phyloP scores from a whole-genome alignment of 768 basidiomycete species.

The Boletellus emodensis region DNA sequence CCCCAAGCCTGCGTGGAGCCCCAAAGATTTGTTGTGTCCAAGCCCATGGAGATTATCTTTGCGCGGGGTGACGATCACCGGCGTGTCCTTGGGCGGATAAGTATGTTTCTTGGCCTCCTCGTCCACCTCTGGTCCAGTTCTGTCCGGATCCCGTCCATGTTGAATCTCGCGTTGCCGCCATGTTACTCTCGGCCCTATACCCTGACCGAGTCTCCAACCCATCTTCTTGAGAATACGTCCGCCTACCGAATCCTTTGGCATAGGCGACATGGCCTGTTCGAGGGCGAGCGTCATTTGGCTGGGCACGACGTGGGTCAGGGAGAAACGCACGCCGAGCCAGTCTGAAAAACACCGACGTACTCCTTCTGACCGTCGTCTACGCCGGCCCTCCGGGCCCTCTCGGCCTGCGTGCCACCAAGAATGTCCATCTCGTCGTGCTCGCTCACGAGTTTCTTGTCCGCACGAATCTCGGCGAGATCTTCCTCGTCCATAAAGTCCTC shows the following conservation, averaged over 20 bases:
- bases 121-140: slow-evolving; percentile 49
- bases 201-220: slow-evolving; percentile 93
- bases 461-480: slow-evolving; percentile 79
- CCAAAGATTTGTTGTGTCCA: slow-evolving; percentile 68
- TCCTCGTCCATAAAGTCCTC: slow-evolving; percentile 99
- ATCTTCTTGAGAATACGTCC: slow-evolving; percentile 87
- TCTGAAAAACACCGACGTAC: slow-evolving; percentile 8
- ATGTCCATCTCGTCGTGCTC: slow-evolving; percentile 77
- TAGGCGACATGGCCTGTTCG: slow-evolving; percentile 62
- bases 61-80: slow-evolving; percentile 53
- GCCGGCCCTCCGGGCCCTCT: slow-evolving; percentile 31
- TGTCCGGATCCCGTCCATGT: slow-evolving; percentile 45
- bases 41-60: slow-evolving; percentile 82
- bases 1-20: slow-evolving; percentile 58
- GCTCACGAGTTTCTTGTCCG: slow-evolving; percentile 70
- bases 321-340: background rate
- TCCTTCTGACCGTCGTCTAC: slow-evolving; percentile 43
- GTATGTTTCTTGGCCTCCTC: slow-evolving; percentile 84
- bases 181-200: slow-evolving; percentile 86
- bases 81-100: slow-evolving; percentile 80
- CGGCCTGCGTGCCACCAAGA: slow-evolving; percentile 52
- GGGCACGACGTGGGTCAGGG: slow-evolving; percentile 1
- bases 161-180: slow-evolving; percentile 71
- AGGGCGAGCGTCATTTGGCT: slow-evolving; percentile 65
- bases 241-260: slow-evolving; percentile 77